Base-by-base conservation (phyloP, 768 basidiomycete genomes). In the Coprinopsis cinerea region DNA sequence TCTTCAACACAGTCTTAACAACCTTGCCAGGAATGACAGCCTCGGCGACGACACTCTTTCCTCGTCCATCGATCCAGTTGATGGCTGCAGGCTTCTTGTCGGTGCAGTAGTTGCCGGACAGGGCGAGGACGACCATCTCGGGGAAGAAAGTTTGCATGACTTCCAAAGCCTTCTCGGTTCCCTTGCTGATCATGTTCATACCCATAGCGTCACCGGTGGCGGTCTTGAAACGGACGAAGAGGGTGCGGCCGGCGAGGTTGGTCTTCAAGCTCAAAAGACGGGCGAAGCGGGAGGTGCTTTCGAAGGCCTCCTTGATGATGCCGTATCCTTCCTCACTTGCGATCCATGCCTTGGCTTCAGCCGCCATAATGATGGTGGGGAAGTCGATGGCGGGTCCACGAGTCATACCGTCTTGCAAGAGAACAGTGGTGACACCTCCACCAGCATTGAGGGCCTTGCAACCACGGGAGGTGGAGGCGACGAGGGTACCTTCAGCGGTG, bases 121-220 rank as follows among this genome's bases (percentile, higher is more conserved):
- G 78, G 7, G 95, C 89, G 27, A 96, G 77, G 35, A 92, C 82
- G 48, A 82, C 67, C 94, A 97, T 97, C 53, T 85, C 83, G 2
- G 95, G 95, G 74, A 92, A 99, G 59, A 83, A 67, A 44, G 74
- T 73, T 57, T 78, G 75, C 78, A 92, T 76, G 18, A 75, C 78
- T 60, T 87, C 92, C 11, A 99, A 77, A 18, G 93, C 93, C 68
- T 88, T 89, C 72, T 98, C 96, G 9, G 92, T 93, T 2, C 94
- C 96, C 70, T 99, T 99, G 7, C 88, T 90, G 62, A 98, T 96
- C 96, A 98, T 99, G 75, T 99, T 99, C 96, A 99, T 99, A 15
- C 96, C 96, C 95, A 98, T 99, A 35, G 96, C 95, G 61, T 98
- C 95, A 25, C 94, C 96, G 0, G 96, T 98, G 48, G 81, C 83